Conservation (phyloP, 2,329 filamentous ascomycete species). For the Botrytis fragariae region DNA sequence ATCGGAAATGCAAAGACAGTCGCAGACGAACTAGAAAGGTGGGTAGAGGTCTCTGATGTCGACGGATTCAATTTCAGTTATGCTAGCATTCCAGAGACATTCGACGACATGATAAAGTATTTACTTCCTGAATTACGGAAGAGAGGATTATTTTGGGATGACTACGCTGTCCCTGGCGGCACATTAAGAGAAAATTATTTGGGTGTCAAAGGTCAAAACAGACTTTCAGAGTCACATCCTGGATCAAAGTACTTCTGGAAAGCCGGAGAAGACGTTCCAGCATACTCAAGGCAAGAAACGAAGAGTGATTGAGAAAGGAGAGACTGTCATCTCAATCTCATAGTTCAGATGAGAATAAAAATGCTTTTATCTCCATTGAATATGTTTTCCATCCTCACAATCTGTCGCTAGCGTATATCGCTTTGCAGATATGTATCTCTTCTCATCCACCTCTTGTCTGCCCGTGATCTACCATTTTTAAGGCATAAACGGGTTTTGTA, state of each 20-base stretch:
- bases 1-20: constrained; percentile 31
- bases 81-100: constrained; percentile 58
- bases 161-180: constrained; percentile 53
- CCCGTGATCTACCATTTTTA: neutral
- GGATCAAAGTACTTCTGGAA: constrained; percentile 45
- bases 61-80: constrained; percentile 35
- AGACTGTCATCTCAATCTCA: neutral
- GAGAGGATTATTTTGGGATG: constrained; percentile 54
- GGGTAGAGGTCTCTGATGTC: constrained; percentile 32
- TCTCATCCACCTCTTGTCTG: neutral
- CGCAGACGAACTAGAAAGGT: constrained; percentile 33
- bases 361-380: neutral
- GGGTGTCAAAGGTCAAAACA: constrained; percentile 47
- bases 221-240: constrained; percentile 52
- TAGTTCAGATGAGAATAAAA: neutral
- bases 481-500: neutral
- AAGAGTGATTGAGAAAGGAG: neutral
- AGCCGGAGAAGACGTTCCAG: constrained; percentile 28
- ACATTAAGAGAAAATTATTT: constrained; percentile 63
- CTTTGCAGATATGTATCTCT: neutral
- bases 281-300: constrained; percentile 18
- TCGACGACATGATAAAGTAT: constrained; percentile 65
- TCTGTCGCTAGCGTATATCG: neutral
- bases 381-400: neutral
- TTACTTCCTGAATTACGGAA: constrained; percentile 61